Evolutionary conservation across 1,139 yeast genomes (phyloP), one percentile per base, ranked within the genome.

Genomic region (Blastobotrys capitulatus): DNA sequence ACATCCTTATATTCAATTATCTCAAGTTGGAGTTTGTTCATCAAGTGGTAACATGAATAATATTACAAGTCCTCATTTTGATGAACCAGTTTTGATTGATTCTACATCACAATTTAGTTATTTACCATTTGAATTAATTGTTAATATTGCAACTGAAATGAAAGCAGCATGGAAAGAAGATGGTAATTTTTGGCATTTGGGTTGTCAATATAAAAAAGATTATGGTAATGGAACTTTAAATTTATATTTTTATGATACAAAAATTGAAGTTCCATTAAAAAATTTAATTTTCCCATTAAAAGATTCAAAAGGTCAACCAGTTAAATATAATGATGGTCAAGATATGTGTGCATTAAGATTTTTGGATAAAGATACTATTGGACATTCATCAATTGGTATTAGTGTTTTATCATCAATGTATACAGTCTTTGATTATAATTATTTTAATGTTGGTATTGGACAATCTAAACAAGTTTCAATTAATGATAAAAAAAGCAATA

Each of bases 341-440:
- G 58, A 61, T 6, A 92, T 90, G 0, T 87, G 96, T 61, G 72
- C 67, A 38, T 68, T 86, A 46, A 73, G 75, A 15, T 66, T 86
- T 44, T 64, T 74, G 32, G 85, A 89, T 0, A 73, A 77, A 42
- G 67, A 72, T 4, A 54, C 57, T 15, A 56, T 69, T 2, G 89
- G 90, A 1, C 82, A 71, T 61, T 73, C 77, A 19, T 60, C 80
- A 1, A 66, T 87, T 37, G 95, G 95, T 0, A 67, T 79, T 9
- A 74, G 86, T 1, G 80, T 86, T 56, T 58, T 86, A 49, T 70
- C 73, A 48, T 71, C 74, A 44, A 68, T 78, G 25, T 86, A 81
- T 62, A 56, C 84, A 43, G 92, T 83, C 0, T 80, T 85, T 42
- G 94, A 86, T 64, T 75, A 79, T 54, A 87, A 77, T 20, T 80